Base-by-base conservation (phyloP, 768 basidiomycete genomes). In the Pulveroboletus sp. region DNA sequence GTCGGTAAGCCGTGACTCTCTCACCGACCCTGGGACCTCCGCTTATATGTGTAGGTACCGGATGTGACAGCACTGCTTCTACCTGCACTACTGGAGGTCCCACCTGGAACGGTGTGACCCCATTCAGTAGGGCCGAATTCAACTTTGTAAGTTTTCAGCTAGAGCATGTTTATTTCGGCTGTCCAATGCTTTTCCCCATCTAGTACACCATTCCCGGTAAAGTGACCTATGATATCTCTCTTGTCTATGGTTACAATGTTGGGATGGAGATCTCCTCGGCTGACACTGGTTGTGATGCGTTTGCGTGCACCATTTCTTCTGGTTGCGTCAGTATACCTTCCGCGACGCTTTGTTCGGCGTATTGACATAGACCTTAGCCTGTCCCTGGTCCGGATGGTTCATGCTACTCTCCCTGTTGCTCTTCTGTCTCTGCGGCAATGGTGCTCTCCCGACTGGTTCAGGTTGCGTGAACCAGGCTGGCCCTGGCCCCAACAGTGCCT, bases 221-320 rank as follows among this genome's bases (percentile, higher is more conserved):
- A 2, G 64, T 66, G 39, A 68, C 66, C 38, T 66, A 66, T 19
- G 66, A 68, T 23, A 68, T 68, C 20, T 68, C 64, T 16, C 55
- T 66, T 40, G 66, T 66, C 49, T 68, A 68, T 8, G 66, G 64
- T 0, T 66, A 66, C 48, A 68, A 68, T 12, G 64, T 68, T 17
- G 64, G 64, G 27, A 66, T 66, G 66, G n/a, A 68, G 41, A 68
- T 66, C 13, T 68, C 64, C 21, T 66, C 66, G 0, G 45, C 57
- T 1, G 59, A 68, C 32, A 0, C 10, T 3, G 35, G 45, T 41
- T 66, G 64, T n/a, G 64, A 66, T 9, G 53, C 50, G 14, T 66
- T 62, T 23, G 64, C 66, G n/a, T 66, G 66, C 35, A 68, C 59
- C 5, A 64, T 66, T 25, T 37, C 42, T 23, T 68, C 66, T 0